These are phyloP conservation scores for Colletotrichum camelliae DNA, from an alignment of 2,329 filamentous ascomycete genomes.

Conservation along the genomic window DNA sequence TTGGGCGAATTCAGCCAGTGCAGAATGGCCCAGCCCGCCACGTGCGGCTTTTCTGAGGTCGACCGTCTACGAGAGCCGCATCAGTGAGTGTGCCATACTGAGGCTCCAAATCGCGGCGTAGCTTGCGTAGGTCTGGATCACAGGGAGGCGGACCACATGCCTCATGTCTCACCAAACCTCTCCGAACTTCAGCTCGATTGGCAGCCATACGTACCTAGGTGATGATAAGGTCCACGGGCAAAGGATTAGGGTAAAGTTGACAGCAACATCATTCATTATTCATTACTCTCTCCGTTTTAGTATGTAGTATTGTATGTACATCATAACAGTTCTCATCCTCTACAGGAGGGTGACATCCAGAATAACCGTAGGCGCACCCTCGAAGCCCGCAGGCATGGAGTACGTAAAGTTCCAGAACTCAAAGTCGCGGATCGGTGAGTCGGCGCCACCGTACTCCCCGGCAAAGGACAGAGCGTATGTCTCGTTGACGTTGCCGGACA, in stretches of 20 bases:
- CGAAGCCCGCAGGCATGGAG: slow-evolving; percentile 39
- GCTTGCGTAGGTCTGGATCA: not conserved
- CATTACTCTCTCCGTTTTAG: not conserved
- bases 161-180: not conserved
- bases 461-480: slow-evolving; percentile 47
- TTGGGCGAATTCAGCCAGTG: not conserved
- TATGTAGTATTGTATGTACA: not conserved
- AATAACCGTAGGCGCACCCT: slow-evolving; percentile 26
- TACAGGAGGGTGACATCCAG: slow-evolving; percentile 10
- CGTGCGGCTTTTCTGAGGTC: not conserved
- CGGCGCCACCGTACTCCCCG: slow-evolving; percentile 40
- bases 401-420: slow-evolving; percentile 54
- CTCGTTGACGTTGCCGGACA: slow-evolving; percentile 48
- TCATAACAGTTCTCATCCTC: not conserved
- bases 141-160: not conserved
- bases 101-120: not conserved
- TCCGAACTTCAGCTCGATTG: not conserved
- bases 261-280: not conserved
- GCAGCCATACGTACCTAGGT: not conserved
- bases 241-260: not conserved
- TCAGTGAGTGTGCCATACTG: not conserved
- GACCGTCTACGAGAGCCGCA: not conserved
- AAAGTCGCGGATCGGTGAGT: slow-evolving; percentile 39
- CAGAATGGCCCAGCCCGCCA: not conserved
- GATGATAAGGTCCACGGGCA: not conserved